These are phyloP conservation scores for Xylaria nigripes DNA, from an alignment of 495 filamentous ascomycete species.

Conservation along the genomic window DNA sequence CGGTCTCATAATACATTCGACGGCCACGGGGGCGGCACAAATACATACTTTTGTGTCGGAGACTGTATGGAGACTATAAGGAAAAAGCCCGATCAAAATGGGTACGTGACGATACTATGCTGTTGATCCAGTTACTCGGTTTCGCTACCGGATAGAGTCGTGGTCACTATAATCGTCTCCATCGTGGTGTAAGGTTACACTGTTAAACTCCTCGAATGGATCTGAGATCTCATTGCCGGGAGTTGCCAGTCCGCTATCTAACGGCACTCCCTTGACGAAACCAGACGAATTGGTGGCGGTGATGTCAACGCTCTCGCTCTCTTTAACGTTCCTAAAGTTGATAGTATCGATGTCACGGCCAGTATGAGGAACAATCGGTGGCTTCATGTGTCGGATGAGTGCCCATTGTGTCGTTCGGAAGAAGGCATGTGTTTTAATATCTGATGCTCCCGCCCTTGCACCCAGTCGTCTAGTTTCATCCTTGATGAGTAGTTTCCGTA, in stretches of 20 bases:
- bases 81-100: not conserved
- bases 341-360: slow-evolving; percentile 86
- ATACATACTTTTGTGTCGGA: not conserved
- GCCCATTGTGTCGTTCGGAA: slow-evolving; percentile 96
- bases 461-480: slow-evolving; percentile 93
- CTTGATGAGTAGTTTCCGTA: slow-evolving; percentile 95
- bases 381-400: slow-evolving; percentile 92
- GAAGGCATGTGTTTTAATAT: slow-evolving; percentile 95
- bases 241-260: slow-evolving; percentile 78
- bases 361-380: slow-evolving; percentile 94
- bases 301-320: slow-evolving; percentile 92
- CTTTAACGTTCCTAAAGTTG: slow-evolving; percentile 97
- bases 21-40: not conserved
- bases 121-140: slow-evolving; percentile 8
- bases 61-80: not conserved
- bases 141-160: slow-evolving; percentile 15
- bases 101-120: not conserved
- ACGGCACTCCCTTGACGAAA: slow-evolving; percentile 62
- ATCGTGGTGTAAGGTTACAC: slow-evolving; percentile 94
- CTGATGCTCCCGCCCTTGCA: slow-evolving; percentile 87
- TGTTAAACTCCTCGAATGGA: slow-evolving; percentile 98
- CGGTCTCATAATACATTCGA: slow-evolving; percentile 1
- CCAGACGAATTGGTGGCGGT: slow-evolving; percentile 48
- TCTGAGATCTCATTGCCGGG: slow-evolving; percentile 79
- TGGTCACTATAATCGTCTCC: slow-evolving; percentile 54